Percentiles rank a stretch among this genome's conserved stretches.
Evolutionary conservation across 441 rosid genomes (phyloP).

Genomic region (Corymbia calophylla): DNA sequence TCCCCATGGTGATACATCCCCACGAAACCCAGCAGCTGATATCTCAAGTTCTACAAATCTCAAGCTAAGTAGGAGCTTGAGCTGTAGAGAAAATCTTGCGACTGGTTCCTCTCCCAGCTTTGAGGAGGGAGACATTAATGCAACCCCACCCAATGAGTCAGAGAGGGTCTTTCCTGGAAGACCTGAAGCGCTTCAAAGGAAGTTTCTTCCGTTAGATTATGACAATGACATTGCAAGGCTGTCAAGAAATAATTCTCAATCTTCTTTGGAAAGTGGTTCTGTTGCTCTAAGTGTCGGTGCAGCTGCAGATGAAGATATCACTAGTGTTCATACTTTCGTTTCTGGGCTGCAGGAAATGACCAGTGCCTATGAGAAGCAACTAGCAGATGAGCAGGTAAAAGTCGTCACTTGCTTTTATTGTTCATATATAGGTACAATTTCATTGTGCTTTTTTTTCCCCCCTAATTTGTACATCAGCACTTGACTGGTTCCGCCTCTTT

Average conservation of each 20-base stretch:
- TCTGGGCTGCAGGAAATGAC: conserved; percentile 80
- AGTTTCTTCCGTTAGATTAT: conserved; percentile 32
- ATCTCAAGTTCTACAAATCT: conserved; percentile 39
- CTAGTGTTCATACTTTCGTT: conserved; percentile 68
- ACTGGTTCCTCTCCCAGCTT: conserved; percentile 22
- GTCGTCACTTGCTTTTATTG: not conserved
- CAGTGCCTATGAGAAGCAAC: conserved; percentile 35
- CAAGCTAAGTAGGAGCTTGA: conserved; percentile 48
- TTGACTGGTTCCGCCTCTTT: not conserved
- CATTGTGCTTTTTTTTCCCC: not conserved
- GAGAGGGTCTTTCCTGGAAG: conserved; percentile 60
- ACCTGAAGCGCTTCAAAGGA: conserved; percentile 42
- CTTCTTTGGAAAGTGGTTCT: conserved; percentile 68
- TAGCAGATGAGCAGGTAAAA: conserved; percentile 35
- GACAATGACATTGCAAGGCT: conserved; percentile 19
- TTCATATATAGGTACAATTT: not conserved
- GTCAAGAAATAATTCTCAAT: conserved; percentile 69
- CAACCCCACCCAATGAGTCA: conserved; percentile 58
- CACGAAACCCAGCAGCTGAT: conserved; percentile 13
- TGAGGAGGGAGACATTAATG: conserved; percentile 14
- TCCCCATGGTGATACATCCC: conserved; percentile 25
- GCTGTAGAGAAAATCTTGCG: conserved; percentile 39
- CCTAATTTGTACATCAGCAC: not conserved
- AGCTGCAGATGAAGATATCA: conserved; percentile 58
- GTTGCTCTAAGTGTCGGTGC: conserved; percentile 35